A percentile compares a stretch with the other conserved stretches of the same genome.
phyloP scores from a whole-genome alignment of 1,139 yeast genomes.

The Kazachstania sp. region DNA sequence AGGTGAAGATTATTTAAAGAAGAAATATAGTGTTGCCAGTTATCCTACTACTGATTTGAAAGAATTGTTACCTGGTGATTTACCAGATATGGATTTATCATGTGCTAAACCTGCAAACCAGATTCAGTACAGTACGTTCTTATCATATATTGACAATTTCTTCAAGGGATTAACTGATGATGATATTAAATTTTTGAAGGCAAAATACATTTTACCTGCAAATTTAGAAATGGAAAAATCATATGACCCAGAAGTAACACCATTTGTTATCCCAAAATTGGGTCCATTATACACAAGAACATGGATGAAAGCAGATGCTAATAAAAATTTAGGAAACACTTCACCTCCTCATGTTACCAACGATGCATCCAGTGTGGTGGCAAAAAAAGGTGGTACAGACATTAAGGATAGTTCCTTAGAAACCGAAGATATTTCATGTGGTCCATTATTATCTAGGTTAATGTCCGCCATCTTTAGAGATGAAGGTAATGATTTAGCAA shows the following conservation, averaged over 20 bases:
- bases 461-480: slow-evolving; percentile 59
- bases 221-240: slow-evolving; percentile 37
- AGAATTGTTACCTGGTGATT: slow-evolving; percentile 73
- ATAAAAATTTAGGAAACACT: slow-evolving; percentile 32
- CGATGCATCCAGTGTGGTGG: slow-evolving; percentile 36
- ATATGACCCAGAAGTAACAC: slow-evolving; percentile 60
- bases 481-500: slow-evolving; percentile 5
- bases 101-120: slow-evolving; percentile 83
- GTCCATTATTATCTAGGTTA: slow-evolving; percentile 82
- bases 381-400: slow-evolving; percentile 55
- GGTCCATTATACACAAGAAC: slow-evolving; percentile 74
- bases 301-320: slow-evolving; percentile 79
- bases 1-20: slow-evolving; percentile 66
- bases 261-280: slow-evolving; percentile 70
- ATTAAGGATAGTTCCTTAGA: slow-evolving; percentile 60
- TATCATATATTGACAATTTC: slow-evolving; percentile 76
- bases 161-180: slow-evolving; percentile 72
- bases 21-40: slow-evolving; percentile 79
- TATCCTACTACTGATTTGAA: slow-evolving; percentile 74
- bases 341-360: slow-evolving; percentile 32
- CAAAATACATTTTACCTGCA: slow-evolving; percentile 49
- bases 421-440: slow-evolving; percentile 72
- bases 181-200: slow-evolving; percentile 66
- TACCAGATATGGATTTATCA: slow-evolving; percentile 83
- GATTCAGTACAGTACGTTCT: slow-evolving; percentile 84